Conservation (phyloP, 371 early-diverging fungal species). For the Cokeromyces recurvatus region DNA sequence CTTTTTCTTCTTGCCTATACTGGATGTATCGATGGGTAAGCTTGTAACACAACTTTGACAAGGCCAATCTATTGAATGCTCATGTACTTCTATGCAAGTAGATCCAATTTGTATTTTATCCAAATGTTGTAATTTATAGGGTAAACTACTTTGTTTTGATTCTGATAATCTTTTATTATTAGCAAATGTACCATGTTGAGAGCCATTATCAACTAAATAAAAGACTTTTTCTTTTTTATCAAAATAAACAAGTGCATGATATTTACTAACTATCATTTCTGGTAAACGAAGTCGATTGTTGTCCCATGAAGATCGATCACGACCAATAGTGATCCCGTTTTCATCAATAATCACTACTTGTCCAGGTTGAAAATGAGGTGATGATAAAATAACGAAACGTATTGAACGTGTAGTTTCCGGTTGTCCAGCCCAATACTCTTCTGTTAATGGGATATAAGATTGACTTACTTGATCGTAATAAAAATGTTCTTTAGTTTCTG, state of each 20-base stretch:
- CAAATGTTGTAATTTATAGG: constrained; percentile 17
- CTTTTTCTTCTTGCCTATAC: constrained; percentile 9
- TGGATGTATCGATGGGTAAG: constrained; percentile 11
- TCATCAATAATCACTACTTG: constrained; percentile 32
- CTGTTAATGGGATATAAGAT: constrained; percentile 16
- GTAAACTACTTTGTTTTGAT: constrained; percentile 32
- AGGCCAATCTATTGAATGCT: constrained; percentile 26
- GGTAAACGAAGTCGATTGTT: constrained; percentile 34
- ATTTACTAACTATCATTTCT: constrained; percentile 41
- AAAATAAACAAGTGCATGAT: constrained; percentile 35
- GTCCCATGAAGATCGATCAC: constrained; percentile 36
- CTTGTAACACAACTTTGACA: constrained; percentile 29
- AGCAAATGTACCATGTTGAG: constrained; percentile 41
- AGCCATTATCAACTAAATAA: constrained; percentile 35
- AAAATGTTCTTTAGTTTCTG: constrained; percentile 20
- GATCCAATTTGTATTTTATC: constrained; percentile 33
- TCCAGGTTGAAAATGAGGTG: constrained; percentile 17
- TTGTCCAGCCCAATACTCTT: constrained; percentile 13
- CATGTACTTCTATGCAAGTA: constrained; percentile 32
- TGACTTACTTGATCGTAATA: constrained; percentile 20
- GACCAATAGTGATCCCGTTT: constrained; percentile 34
- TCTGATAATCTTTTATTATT: constrained; percentile 31
- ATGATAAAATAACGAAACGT: constrained; percentile 31
- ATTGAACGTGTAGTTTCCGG: constrained; percentile 20
- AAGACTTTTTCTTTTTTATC: constrained; percentile 14